Evolutionary conservation across 768 basidiomycete genomes (phyloP), one percentile per base, ranked within the genome.

Genomic region (Rhodosporidiobolus odoratus): DNA sequence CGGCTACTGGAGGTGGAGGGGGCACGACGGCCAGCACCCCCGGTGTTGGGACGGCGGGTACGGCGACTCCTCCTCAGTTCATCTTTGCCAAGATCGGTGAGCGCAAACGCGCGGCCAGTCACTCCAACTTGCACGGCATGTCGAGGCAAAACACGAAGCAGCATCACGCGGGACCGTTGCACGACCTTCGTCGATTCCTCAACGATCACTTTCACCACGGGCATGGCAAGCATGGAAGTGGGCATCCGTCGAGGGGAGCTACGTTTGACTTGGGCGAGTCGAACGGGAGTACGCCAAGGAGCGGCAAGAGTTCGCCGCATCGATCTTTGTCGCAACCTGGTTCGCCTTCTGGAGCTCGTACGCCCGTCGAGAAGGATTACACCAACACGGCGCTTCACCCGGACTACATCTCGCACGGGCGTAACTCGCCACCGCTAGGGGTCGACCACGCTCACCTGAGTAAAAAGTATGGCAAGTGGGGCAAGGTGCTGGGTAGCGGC

Each of bases 401-500:
- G 62, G 77, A 61, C 77, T 78, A 37, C 75, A 79, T 60, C 78
- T 78, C 63, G 78, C 80, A 69, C 66, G 72, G 69, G 34, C 81
- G 82, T 66, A 81, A 86, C 45, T 79, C 83, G 34, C 89, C 90
- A 4, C 85, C 92, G 32, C 86, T 89, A 21, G 86, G 88, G 58
- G 90, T 89, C 9, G 91, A 90, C 4, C 88, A 94, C 62, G 91
- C 90, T 21, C 93, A 96, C 79, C 83, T 99, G 66, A 83, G 89
- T n/a, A 98, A 98, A 83, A 98, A 97, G 83, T 99, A 99, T 76
- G 96, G 96, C 74, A 99, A 99, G 79, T 96, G 96, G 91, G 96
- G 95, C 47, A 86, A 91, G 61, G 87, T 96, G 25, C 86, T 99
- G 15, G 96, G 96, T 35, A 90, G 89, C 37, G 96, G 96, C 37